A percentile compares a stretch with the other conserved stretches of the same genome.
phyloP scores from a whole-genome alignment of 73 alveolate genomes.

The Tetrahymena borealis region DNA sequence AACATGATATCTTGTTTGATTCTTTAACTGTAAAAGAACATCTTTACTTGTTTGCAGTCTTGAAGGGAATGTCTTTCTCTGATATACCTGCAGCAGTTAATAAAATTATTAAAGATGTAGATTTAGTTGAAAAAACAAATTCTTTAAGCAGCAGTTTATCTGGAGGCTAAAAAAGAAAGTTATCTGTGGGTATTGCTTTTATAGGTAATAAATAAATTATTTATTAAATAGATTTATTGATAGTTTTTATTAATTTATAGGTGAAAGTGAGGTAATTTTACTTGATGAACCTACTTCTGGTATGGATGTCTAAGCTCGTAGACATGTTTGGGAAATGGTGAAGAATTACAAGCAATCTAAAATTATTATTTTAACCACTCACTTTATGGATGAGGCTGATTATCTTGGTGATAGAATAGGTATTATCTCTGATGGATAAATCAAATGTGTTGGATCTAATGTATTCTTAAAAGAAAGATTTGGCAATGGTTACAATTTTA shows the following conservation, averaged over 20 bases:
- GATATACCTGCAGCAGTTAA: background rate
- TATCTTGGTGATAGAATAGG: constrained; percentile 65
- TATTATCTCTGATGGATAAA: constrained; percentile 58
- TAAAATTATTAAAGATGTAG: background rate
- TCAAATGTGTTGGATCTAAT: constrained; percentile 49
- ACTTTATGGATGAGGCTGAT: constrained; percentile 76
- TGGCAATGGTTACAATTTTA: constrained; percentile 78
- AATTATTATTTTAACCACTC: constrained; percentile 70
- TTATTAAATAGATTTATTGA: constrained; percentile 49
- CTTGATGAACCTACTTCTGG: constrained; percentile 94
- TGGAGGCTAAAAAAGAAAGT: constrained; percentile 92
- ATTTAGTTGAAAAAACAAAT: constrained; percentile 4
- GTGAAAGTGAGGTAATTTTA: constrained; percentile 73
- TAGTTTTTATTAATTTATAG: constrained; percentile 2
- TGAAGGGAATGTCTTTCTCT: constrained; percentile 48
- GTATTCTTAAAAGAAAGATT: constrained; percentile 53
- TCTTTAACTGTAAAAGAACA: constrained; percentile 66
- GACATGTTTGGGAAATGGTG: constrained; percentile 88
- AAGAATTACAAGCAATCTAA: constrained; percentile 77
- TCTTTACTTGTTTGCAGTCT: constrained; percentile 57
- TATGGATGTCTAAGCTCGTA: constrained; percentile 86
- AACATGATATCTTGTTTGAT: constrained; percentile 69
- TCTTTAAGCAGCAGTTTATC: constrained; percentile 47
- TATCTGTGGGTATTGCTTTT: constrained; percentile 88
- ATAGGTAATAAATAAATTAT: constrained; percentile 87